Conservation (phyloP, 768 basidiomycete species). For the Rhizopogon vulgaris region DNA sequence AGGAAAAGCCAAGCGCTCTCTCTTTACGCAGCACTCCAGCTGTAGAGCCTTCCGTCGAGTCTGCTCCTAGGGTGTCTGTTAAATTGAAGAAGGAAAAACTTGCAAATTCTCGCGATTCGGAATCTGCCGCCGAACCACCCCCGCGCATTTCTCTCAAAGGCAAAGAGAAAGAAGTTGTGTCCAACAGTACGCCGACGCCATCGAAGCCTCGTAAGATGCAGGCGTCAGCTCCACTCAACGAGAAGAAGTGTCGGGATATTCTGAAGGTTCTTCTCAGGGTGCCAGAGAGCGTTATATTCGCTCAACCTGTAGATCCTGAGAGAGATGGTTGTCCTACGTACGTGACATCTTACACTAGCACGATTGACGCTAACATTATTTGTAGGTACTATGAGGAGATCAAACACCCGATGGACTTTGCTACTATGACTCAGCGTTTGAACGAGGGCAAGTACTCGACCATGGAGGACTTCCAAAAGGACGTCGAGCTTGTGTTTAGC, state of each 20-base stretch:
- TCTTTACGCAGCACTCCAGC: slow-evolving; percentile 38
- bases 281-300: slow-evolving; percentile 69
- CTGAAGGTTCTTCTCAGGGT: slow-evolving; percentile 53
- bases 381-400: slow-evolving; percentile 89
- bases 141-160: slow-evolving; percentile 53
- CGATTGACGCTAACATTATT: slow-evolving; percentile 1
- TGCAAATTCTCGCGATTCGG: neutral
- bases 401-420: slow-evolving; percentile 88
- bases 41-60: slow-evolving; percentile 25
- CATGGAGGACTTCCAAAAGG: slow-evolving; percentile 78
- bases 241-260: slow-evolving; percentile 78
- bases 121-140: slow-evolving; percentile 13
- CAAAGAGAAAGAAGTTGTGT: slow-evolving; percentile 60
- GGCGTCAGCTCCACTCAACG: slow-evolving; percentile 54
- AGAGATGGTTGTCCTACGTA: slow-evolving; percentile 88
- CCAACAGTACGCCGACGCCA: slow-evolving; percentile 26
- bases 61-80: slow-evolving; percentile 20
- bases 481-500: slow-evolving; percentile 75
- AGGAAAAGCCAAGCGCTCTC: slow-evolving; percentile 27
- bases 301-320: slow-evolving; percentile 77
- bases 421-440: slow-evolving; percentile 70
- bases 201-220: slow-evolving; percentile 34
- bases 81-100: slow-evolving; percentile 43
- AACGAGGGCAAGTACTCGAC: slow-evolving; percentile 60
- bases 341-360: slow-evolving; percentile 24